Evolutionary conservation across 2,329 filamentous ascomycete species (phyloP), one percentile per base, ranked within the genome.

Genomic region (Tolypocladium tropicale): DNA sequence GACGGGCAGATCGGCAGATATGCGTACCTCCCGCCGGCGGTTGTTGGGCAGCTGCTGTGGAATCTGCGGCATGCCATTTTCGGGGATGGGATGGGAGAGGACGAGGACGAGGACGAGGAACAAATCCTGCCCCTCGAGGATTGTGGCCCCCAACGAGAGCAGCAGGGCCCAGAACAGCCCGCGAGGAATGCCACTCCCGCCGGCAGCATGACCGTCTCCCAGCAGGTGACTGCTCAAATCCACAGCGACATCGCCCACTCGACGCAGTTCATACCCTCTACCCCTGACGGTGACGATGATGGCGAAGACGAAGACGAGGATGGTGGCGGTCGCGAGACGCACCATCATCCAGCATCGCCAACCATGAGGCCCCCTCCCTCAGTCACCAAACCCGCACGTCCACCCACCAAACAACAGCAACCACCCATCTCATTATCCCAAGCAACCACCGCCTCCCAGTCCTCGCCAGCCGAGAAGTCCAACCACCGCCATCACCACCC

Each of bases 21-120:
- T 57, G 67, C 69, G 3, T 83, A 78, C 60, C 67, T 86, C 1
- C 78, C 78, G 2, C 83, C 82, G 2, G 80, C 79, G 2, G 75
- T 83, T 1, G 75, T 82, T 0, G 80, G 80, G 6, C 75, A 81
- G 60, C 67, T 86, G 14, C 74, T 85, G 49, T 80, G 76, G 54
- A 86, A 86, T 57, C 65, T 86, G 36, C 72, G 77, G 43, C 77
- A 79, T 6, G 64, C 84, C 1, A 76, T 84, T 55, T 71, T 68
- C 57, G 66, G 54, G 4, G 67, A 70, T 9, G 59, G 57, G 1
- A 59, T 57, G 2, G 61, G 64, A 1, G 60, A 58, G 3, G 61
- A 64, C 0, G 63, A 41, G n/a, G 37, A 65, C 33, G 23, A 23
- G 16, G 65, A 68, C 4, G 55, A 58, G 10, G 54, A 62, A 14